Evolutionary conservation across 1,284 basidiomycete species (phyloP).

Genomic region (Moesziomyces parantarcticus): DNA sequence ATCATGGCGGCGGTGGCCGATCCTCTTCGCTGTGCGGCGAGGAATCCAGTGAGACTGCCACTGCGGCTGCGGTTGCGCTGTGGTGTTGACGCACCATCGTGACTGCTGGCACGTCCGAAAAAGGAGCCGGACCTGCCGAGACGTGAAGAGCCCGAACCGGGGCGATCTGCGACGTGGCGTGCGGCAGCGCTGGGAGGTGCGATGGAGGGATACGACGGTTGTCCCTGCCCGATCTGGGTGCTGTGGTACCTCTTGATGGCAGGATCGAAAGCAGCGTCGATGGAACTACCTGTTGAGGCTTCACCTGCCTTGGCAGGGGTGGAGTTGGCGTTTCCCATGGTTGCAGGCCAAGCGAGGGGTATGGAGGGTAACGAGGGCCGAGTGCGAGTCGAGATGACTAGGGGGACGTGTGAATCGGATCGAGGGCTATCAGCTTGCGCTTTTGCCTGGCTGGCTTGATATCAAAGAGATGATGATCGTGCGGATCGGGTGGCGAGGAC

Average conservation of each 20-base stretch:
- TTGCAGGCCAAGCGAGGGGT: background rate
- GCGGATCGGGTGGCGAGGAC: too few relatives aligned
- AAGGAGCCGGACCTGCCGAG: conserved; percentile 29
- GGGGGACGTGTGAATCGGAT: too few relatives aligned
- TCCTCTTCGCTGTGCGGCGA: conserved; percentile 27
- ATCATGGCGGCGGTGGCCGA: conserved; percentile 26
- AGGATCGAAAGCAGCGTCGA: conserved; percentile 11
- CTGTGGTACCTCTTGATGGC: conserved; percentile 31
- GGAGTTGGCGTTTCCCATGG: conserved; percentile 46
- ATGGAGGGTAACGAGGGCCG: too few relatives aligned
- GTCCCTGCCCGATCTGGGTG: conserved; percentile 11
- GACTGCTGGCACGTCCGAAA: conserved; percentile 47
- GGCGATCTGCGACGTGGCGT: conserved; percentile 12
- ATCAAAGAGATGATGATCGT: too few relatives aligned
- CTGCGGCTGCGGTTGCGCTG: conserved; percentile 37
- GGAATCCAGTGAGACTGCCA: conserved; percentile 39
- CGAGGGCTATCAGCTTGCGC: too few relatives aligned
- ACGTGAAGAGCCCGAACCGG: conserved; percentile 3
- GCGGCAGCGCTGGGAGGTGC: conserved; percentile 5
- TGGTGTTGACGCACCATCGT: conserved; percentile 41
- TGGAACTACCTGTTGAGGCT: conserved; percentile 1
- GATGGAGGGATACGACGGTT: background rate
- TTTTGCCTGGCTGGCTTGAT: too few relatives aligned
- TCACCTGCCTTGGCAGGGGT: conserved; percentile 24
- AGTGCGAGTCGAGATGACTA: too few relatives aligned